Evolutionary conservation across 129 eudicot species (phyloP).

Genomic region (Logfia minima): DNA sequence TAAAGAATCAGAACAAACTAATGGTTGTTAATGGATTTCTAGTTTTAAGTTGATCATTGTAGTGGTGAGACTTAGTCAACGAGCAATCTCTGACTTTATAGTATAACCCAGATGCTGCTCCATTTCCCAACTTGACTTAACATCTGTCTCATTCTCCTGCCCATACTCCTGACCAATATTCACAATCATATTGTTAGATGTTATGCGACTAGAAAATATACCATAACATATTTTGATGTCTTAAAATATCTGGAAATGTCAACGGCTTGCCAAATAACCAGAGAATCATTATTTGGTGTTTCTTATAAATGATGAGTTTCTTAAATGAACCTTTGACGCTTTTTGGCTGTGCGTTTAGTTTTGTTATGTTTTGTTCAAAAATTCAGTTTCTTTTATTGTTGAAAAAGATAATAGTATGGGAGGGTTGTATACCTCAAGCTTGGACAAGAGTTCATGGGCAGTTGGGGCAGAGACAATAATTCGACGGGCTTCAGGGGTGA

Average conservation of each 20-base stretch:
- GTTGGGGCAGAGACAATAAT: slow-evolving; percentile 93
- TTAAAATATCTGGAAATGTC: too few relatives aligned
- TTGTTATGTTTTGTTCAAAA: neutral
- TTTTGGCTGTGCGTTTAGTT: too few relatives aligned
- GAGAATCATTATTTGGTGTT: too few relatives aligned
- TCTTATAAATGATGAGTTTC: too few relatives aligned
- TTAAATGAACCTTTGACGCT: too few relatives aligned
- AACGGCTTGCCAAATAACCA: too few relatives aligned
- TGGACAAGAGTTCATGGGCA: slow-evolving; percentile 84
- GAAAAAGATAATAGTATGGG: neutral
- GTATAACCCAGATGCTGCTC: slow-evolving; percentile 72
- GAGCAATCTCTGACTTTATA: slow-evolving; percentile 70
- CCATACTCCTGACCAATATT: slow-evolving; percentile 51
- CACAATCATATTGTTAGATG: neutral
- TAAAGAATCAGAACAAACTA: slow-evolving; percentile 24
- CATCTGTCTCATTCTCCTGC: slow-evolving; percentile 38
- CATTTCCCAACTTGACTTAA: slow-evolving; percentile 83
- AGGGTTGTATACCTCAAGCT: slow-evolving; percentile 72
- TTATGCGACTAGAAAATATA: too few relatives aligned
- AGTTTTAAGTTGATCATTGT: slow-evolving; percentile 8
- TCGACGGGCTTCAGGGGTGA: slow-evolving; percentile 71
- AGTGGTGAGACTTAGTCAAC: slow-evolving; percentile 41
- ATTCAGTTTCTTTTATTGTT: neutral
- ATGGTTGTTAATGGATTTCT: slow-evolving; percentile 23
- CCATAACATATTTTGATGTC: too few relatives aligned